These are phyloP conservation scores for Mycosphaerella arachidis DNA, from an alignment of 2,329 filamentous ascomycete genomes.

Conservation along the genomic window DNA sequence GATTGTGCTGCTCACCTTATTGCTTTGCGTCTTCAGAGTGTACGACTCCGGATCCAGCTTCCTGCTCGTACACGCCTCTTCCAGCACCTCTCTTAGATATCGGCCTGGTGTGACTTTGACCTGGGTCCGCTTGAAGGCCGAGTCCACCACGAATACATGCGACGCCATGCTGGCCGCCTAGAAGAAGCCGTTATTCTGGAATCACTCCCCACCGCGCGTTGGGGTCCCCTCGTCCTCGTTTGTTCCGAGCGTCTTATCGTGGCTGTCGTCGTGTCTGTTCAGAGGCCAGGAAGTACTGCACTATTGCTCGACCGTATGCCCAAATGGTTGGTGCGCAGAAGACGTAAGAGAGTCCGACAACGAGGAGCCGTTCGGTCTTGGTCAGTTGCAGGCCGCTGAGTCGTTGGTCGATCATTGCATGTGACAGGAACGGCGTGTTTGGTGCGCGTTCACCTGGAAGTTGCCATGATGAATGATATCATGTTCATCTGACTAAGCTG, in stretches of 20 bases:
- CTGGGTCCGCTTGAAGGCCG: slow-evolving; percentile 68
- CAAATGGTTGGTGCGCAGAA: slow-evolving; percentile 31
- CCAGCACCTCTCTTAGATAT: slow-evolving; percentile 76
- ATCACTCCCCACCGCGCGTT: neutral
- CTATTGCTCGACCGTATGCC: slow-evolving; percentile 22
- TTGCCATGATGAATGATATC: neutral
- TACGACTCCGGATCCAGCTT: slow-evolving; percentile 68
- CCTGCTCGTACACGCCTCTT: slow-evolving; percentile 82
- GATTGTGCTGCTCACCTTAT: slow-evolving; percentile 50
- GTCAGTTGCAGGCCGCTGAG: slow-evolving; percentile 32
- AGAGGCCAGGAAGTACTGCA: slow-evolving; percentile 20
- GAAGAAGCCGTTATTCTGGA: neutral
- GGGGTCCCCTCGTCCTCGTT: no score
- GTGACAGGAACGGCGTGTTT: neutral
- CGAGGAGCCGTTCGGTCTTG: slow-evolving; percentile 32
- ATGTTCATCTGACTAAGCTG: neutral
- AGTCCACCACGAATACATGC: slow-evolving; percentile 75
- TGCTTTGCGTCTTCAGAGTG: slow-evolving; percentile 80
- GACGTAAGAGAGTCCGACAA: slow-evolving; percentile 32
- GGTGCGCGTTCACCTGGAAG: neutral
- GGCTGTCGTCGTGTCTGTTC: slow-evolving; percentile 14
- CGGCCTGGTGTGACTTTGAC: slow-evolving; percentile 81
- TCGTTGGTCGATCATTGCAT: slow-evolving; percentile 13
- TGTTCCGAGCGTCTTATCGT: slow-evolving; percentile 7
- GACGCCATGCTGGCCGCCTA: slow-evolving; percentile 62